These are phyloP conservation scores for Dioscorea dumetorum DNA, from an alignment of 106 monocot genomes.

Conservation along the genomic window DNA sequence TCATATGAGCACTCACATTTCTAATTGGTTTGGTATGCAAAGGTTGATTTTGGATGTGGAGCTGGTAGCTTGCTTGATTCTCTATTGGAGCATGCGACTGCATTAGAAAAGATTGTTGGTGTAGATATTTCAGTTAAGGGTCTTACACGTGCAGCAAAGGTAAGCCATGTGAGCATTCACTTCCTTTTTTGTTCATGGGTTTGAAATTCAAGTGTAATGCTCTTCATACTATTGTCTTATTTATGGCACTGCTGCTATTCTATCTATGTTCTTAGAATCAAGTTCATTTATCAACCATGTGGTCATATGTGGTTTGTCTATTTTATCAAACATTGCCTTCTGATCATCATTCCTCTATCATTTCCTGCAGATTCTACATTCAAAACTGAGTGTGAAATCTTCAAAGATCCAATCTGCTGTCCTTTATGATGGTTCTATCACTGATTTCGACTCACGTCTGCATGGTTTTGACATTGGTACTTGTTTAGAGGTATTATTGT, in stretches of 20 bases:
- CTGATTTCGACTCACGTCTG: constrained; percentile 71
- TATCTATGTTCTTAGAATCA: too few species aligned
- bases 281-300: too few species aligned
- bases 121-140: constrained; percentile 80
- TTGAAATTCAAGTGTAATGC: too few species aligned
- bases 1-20: background rate
- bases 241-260: too few species aligned
- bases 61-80: constrained; percentile 86
- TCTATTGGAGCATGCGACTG: constrained; percentile 62
- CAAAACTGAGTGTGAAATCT: constrained; percentile 49
- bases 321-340: too few species aligned
- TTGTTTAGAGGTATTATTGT: constrained; percentile 77
- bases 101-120: constrained; percentile 73
- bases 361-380: constrained; percentile 68
- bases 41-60: constrained; percentile 99
- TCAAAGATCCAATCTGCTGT: constrained; percentile 42
- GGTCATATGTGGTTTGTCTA: too few species aligned
- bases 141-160: constrained; percentile 91
- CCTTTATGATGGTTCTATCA: constrained; percentile 97
- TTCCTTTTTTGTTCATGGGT: too few species aligned
- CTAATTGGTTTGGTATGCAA: background rate
- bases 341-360: background rate
- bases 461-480: constrained; percentile 76
- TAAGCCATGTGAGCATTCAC: constrained; percentile 4
- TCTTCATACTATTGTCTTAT: too few species aligned